phyloP scores from a whole-genome alignment of 2,329 filamentous ascomycete species.

The Trichoderma polysporum region DNA sequence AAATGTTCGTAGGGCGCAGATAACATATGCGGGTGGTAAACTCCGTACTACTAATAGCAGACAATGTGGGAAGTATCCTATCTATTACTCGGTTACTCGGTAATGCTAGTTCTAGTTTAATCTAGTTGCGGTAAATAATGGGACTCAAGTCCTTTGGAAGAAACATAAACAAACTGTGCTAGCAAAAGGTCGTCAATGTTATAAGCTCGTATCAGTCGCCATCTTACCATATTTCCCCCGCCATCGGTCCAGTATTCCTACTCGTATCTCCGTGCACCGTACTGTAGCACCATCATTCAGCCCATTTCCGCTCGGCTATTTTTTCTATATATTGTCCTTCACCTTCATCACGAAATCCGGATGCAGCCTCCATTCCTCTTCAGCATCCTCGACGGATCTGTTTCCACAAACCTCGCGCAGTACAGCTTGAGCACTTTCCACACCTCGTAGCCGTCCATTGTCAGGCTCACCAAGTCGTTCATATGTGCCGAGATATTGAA shows the following conservation, averaged over 20 bases:
- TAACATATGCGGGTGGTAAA: neutral
- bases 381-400: constrained; percentile 11
- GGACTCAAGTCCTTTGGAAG: neutral
- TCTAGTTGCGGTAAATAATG: neutral
- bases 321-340: neutral
- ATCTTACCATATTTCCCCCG: neutral
- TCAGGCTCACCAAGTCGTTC: constrained; percentile 18
- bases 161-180: neutral
- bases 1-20: neutral
- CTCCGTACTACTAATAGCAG: neutral
- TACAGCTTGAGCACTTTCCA: constrained; percentile 16
- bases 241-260: neutral
- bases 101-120: neutral
- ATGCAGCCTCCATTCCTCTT: constrained; percentile 7
- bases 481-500: constrained; percentile 17
- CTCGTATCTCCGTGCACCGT: too few species aligned
- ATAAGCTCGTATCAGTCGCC: neutral
- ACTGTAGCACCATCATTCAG: too few species aligned
- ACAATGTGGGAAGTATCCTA: neutral
- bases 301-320: neutral
- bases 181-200: neutral
- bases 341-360: constrained; percentile 6
- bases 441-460: constrained; percentile 17
- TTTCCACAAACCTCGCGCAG: constrained; percentile 16
- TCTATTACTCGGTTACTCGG: too few species aligned